Conservation (phyloP, 371 early-diverging fungal species). For the Blakeslea trispora region DNA sequence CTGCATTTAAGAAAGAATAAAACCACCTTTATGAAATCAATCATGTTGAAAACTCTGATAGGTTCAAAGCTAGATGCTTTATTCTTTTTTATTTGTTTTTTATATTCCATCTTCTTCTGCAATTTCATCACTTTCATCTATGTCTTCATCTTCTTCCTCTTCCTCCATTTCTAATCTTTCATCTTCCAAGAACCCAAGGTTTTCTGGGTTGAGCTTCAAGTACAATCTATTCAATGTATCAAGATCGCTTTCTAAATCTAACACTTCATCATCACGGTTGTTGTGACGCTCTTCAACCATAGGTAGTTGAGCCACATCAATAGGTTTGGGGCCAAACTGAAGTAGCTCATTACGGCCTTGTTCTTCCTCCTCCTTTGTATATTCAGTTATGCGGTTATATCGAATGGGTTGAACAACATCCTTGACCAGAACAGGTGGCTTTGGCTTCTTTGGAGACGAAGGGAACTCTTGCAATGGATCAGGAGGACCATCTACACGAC, state of each 20-base stretch:
- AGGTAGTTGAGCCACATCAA: conserved; percentile 42
- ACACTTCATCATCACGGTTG: conserved; percentile 35
- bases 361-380: conserved; percentile 21
- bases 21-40: too few species aligned
- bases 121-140: conserved; percentile 9
- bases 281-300: conserved; percentile 26
- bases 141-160: conserved; percentile 17
- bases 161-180: conserved; percentile 15
- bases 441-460: conserved; percentile 19
- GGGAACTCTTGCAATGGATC: conserved; percentile 28
- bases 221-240: conserved; percentile 30
- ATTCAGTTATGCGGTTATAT: conserved; percentile 22
- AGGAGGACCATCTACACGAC: conserved; percentile 35
- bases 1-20: too few species aligned
- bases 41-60: too few species aligned
- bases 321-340: conserved; percentile 35
- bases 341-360: conserved; percentile 13
- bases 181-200: conserved; percentile 20
- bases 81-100: conserved; percentile 4
- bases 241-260: conserved; percentile 34
- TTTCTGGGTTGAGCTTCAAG: conserved; percentile 26
- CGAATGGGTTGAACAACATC: conserved; percentile 40
- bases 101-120: conserved; percentile 9
- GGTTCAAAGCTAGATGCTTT: too few species aligned
- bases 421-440: conserved; percentile 23